These are phyloP conservation scores for Triadica sebifera DNA, from an alignment of 345 rosid species.

Conservation along the genomic window DNA sequence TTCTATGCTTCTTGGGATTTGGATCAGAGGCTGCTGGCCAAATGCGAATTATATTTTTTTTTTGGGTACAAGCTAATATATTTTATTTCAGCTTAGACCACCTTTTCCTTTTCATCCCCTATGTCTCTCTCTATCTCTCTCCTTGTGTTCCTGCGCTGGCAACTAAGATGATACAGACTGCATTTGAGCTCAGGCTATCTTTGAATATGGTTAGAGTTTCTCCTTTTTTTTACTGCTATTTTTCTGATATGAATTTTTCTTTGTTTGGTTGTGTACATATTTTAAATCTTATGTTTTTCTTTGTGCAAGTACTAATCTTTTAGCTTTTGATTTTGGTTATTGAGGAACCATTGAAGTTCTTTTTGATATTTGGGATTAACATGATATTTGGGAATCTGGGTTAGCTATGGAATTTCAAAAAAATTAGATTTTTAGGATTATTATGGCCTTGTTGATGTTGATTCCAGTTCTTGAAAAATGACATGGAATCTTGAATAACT, in stretches of 20 bases:
- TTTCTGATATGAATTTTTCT: background rate
- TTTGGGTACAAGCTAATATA: too few relatives aligned
- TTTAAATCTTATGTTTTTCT: slow-evolving; percentile 2
- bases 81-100: background rate
- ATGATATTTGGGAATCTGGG: slow-evolving; percentile 23
- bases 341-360: slow-evolving; percentile 15
- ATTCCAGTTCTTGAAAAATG: background rate
- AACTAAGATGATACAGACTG: slow-evolving; percentile 15
- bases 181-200: slow-evolving; percentile 16
- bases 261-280: background rate
- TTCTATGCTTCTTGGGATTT: slow-evolving; percentile 6
- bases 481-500: background rate
- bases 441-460: background rate
- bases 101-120: slow-evolving; percentile 1
- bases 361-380: slow-evolving; percentile 7
- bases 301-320: slow-evolving; percentile 2
- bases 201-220: slow-evolving; percentile 29
- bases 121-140: background rate
- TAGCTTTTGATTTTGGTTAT: slow-evolving; percentile 15
- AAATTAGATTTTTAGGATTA: background rate
- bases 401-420: slow-evolving; percentile 10
- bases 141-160: background rate
- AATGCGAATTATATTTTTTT: too few relatives aligned
- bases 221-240: slow-evolving; percentile 3
- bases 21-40: slow-evolving; percentile 7